Evolutionary conservation across 768 basidiomycete species (phyloP), one percentile per base, ranked within the genome.

Genomic region (Boletus huronensis): DNA sequence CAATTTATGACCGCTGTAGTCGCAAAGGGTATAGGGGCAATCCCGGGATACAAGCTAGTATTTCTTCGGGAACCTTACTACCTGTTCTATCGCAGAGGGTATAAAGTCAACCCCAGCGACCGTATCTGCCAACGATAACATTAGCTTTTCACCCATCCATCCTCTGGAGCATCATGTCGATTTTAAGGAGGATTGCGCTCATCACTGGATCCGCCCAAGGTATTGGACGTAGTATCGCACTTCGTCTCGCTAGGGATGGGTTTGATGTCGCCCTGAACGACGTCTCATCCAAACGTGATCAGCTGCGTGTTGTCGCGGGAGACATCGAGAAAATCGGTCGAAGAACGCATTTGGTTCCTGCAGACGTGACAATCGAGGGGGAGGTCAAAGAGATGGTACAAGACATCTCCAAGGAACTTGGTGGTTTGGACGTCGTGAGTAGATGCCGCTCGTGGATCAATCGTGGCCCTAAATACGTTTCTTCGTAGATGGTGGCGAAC

Each of bases 301-400:
- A 57, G 7, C 41, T 60, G 2, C 42, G 29, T 6, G 28, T 16
- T 23, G 45, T 57, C 8, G 61, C 57, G 0, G 28, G 52, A 1
- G 65, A 68, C 29, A 64, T 74, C 8, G 49, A 58, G 25, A 42
- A 47, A 7, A 56, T 58, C 11, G 61, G 62, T 8, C 46, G 63
- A 36, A 63, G 55, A 16, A 47, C 62, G 13, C 48, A 52, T 5
- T 38, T 66, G 16, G 51, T 64, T 32, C 34, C 55, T 13, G 64
- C 67, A 0, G 78, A 81, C 55, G 74, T 81, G 9, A 66, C 70
- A 3, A 49, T 62, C 1, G 79, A 80, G 49, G 58, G 57, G 2
- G 69, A 77, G 11, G 79, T 81, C 3, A 63, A 74, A 45, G 50
- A 17, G 11, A 68, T 80, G 63, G 64, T 82, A 2, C 63, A 68